A percentile compares a stretch with the other conserved stretches of the same genome.
These are phyloP conservation scores for Porcisia deanei DNA, from an alignment of 208 protist genomes.

Conservation along the genomic window DNA sequence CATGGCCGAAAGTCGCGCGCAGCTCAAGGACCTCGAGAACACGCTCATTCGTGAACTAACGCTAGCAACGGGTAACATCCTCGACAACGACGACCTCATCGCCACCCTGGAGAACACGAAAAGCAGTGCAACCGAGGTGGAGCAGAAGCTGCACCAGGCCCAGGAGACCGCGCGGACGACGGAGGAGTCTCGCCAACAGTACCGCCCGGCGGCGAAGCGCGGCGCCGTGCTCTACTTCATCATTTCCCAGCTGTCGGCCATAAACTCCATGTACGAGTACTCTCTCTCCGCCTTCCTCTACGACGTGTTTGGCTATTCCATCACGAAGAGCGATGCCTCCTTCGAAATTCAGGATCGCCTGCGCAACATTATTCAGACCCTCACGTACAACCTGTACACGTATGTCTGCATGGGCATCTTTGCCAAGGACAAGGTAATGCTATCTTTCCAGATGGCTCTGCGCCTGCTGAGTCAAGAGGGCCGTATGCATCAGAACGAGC, in stretches of 20 bases:
- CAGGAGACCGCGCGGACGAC: constrained; percentile 96
- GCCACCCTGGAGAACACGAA: constrained; percentile 98
- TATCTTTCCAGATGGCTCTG: constrained; percentile 97
- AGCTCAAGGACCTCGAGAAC: constrained; percentile 98
- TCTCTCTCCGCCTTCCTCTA: constrained; percentile 97
- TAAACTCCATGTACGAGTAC: constrained; percentile 99
- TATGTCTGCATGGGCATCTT: constrained; percentile 99
- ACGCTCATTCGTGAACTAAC: constrained; percentile 97
- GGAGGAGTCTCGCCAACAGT: constrained; percentile 95
- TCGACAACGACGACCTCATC: constrained; percentile 99
- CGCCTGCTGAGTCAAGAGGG: constrained; percentile 93
- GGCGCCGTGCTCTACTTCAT: constrained; percentile 98
- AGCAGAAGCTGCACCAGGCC: constrained; percentile 95
- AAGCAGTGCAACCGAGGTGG: constrained; percentile 96
- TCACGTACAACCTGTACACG: constrained; percentile 98
- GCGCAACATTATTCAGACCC: constrained; percentile 96
- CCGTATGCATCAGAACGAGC: constrained; percentile 78
- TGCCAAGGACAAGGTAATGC: constrained; percentile 98
- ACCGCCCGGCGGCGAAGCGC: constrained; percentile 95
- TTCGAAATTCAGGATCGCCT: constrained; percentile 95
- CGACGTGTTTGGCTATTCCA: constrained; percentile 97
- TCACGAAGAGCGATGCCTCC: constrained; percentile 92
- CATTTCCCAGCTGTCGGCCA: constrained; percentile 94
- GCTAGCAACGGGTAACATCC: constrained; percentile 96
- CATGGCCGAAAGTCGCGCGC: constrained; percentile 96